A percentile compares a stretch with the other conserved stretches of the same genome.
Evolutionary conservation across 1,139 yeast species (phyloP).

Genomic region (Meyerozyma guilliermondii): DNA sequence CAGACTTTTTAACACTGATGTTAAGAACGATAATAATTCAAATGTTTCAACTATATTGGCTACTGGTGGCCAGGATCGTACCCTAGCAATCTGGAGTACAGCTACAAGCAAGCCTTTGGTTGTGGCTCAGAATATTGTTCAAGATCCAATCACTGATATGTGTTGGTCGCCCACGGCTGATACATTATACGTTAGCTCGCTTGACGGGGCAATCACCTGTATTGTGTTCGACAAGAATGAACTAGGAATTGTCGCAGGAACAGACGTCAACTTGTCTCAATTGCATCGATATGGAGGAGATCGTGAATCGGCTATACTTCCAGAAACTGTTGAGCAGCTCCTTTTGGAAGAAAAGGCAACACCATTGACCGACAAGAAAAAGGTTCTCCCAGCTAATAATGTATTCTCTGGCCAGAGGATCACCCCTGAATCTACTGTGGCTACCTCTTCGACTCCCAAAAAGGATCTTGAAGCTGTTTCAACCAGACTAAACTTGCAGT

Average conservation of each 20-base stretch:
- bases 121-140: conserved; percentile 58
- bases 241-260: conserved; percentile 69
- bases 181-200: conserved; percentile 64
- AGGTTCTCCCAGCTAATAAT: background rate
- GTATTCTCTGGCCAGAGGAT: no score
- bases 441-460: background rate
- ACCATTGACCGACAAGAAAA: conserved; percentile 6
- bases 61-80: conserved; percentile 76
- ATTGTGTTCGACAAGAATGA: conserved; percentile 65
- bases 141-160: conserved; percentile 65
- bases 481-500: background rate
- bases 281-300: conserved; percentile 85
- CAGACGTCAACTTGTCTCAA: conserved; percentile 57
- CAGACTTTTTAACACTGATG: conserved; percentile 41
- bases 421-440: no score
- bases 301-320: conserved; percentile 74
- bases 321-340: conserved; percentile 82
- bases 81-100: conserved; percentile 70
- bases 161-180: conserved; percentile 79
- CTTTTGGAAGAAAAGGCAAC: conserved; percentile 60
- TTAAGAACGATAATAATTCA: conserved; percentile 14
- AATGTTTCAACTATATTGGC: conserved; percentile 54
- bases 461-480: background rate
- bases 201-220: conserved; percentile 82
- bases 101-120: conserved; percentile 54